Base-by-base conservation (phyloP, 2,329 filamentous ascomycete genomes). In the Plectosphaerella cucumerina region DNA sequence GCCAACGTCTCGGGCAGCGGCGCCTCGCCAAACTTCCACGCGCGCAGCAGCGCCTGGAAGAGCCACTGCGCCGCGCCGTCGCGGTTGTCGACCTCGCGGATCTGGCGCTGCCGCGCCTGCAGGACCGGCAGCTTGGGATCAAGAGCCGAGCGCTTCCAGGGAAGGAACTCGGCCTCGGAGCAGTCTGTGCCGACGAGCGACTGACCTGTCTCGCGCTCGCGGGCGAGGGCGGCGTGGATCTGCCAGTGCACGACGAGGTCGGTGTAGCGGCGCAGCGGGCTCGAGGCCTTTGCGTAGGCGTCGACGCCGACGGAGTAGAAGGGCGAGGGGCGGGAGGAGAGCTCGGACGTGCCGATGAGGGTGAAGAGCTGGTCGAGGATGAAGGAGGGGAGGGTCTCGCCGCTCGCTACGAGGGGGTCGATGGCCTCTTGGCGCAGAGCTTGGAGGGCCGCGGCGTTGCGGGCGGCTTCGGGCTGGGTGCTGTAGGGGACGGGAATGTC, bases 201-300 rank as follows among this genome's bases (percentile, higher is more conserved):
- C 17, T 61, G 57, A 41, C 60, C 51, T 21, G 54, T 54, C 35
- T 68, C 59, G 9, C 73, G 69, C 57, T 78, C 75, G 52, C 73
- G 65, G 14, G 70, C 67, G 31, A 87, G 67, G 10, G 80, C 76
- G 3, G 77, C 78, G 59, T 85, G 77, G 54, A 87, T 80, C 63
- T 87, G 84, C 81, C 82, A 87, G 66, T 87, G 84, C 2, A 80
- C 75, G 31, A 87, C 62, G 44, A 87, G 67, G 63, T 88, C 85
- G 5, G 72, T 67, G 65, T 78, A 87, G 42, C 85, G 78, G 33
- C 85, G 81, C n/a, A 88, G 72, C 17, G 85, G 85, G 47, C 80
- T 85, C 8, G 85, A 87, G 37, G 77, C 77, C 57, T 84, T 86
- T 52, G 79, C 70, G 63, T 87, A 86, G 68, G 80, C 78, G 49